Evolutionary conservation across 306 rosid species (phyloP), one percentile per base, ranked within the genome.

Genomic region (Vachellia collinsii): DNA sequence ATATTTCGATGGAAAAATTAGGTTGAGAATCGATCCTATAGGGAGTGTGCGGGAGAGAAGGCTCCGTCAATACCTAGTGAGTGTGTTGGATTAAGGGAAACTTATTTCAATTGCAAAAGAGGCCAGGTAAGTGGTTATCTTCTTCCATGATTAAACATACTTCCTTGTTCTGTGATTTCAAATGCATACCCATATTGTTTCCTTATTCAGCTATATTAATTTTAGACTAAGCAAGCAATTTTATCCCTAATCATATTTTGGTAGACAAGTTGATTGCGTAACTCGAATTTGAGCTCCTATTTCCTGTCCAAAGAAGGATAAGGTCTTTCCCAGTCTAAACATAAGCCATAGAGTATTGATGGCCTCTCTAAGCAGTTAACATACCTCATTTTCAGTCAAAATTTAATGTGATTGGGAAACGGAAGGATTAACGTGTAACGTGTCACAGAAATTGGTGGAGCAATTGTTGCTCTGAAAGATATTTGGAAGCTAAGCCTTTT

Each of bases 51-150:
- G 41, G 97, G 98, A 72, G 97, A 93, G 91, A 93, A 89, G 92
- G 81, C 81, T 78, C 99, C 99, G 29, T 88, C 92, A 44, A 93
- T 95, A 70, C 74, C 99, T n/a, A 91, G 90, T 22, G 97, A 95
- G 65, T 93, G 99, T 72, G 88, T 90, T 43, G 98, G 99, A 77
- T 88, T 95, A 64, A 89, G 99, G 86, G 99, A 95, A 88, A 95
- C 99, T 61, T 93, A 89, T 80, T 95, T 95, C 94, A 91, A 93
- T 79, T 95, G 99, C 94, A 95, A 95, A 81, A 90, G 99, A 82
- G 99, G 99, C 82, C 99, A 95, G 93, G 93, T 87, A 83, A 79
- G 89, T 79, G 4, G 64, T 38, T 68, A 36, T 10, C 20, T 22
- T 75, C 84, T 78, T 64, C 17, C 37, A 77, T 79, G 42, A 75